Evolutionary conservation across 495 filamentous ascomycete species (phyloP).

Genomic region (Geoglossum glabrum): DNA sequence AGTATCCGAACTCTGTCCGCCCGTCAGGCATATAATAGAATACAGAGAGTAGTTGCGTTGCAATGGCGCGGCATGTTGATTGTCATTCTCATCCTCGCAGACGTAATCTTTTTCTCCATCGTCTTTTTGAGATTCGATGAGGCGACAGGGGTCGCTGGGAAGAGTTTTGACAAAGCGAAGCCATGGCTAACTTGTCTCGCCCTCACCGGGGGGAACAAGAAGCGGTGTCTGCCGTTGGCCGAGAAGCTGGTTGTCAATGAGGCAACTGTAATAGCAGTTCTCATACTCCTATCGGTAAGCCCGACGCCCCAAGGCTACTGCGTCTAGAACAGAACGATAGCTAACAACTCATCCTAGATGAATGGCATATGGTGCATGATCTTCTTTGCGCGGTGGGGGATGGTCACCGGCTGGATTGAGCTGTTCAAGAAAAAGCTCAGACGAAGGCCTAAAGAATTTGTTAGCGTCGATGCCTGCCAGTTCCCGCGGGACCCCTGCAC

Average conservation of each 20-base stretch:
- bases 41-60: conserved; percentile 68
- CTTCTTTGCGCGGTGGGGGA: conserved; percentile 59
- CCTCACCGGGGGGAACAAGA: conserved; percentile 35
- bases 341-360: conserved; percentile 27
- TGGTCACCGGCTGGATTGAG: conserved; percentile 69
- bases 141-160: conserved; percentile 32
- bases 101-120: conserved; percentile 80
- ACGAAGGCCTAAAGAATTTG: conserved; percentile 46
- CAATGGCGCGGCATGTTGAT: conserved; percentile 87
- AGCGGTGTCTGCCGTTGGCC: conserved; percentile 39
- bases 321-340: neutral
- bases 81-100: conserved; percentile 66
- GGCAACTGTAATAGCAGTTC: conserved; percentile 56
- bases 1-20: conserved; percentile 72
- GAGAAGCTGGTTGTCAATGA: conserved; percentile 42
- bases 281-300: conserved; percentile 62
- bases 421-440: conserved; percentile 29
- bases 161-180: conserved; percentile 30
- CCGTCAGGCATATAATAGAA: conserved; percentile 67
- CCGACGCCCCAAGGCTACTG: neutral
- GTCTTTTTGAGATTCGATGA: conserved; percentile 75
- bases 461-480: conserved; percentile 60
- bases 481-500: conserved; percentile 18
- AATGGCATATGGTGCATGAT: conserved; percentile 73
- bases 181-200: conserved; percentile 60